Conservation (phyloP, 225 moss, liverwort and hornwort genomes). For the Bryum argenteum region DNA sequence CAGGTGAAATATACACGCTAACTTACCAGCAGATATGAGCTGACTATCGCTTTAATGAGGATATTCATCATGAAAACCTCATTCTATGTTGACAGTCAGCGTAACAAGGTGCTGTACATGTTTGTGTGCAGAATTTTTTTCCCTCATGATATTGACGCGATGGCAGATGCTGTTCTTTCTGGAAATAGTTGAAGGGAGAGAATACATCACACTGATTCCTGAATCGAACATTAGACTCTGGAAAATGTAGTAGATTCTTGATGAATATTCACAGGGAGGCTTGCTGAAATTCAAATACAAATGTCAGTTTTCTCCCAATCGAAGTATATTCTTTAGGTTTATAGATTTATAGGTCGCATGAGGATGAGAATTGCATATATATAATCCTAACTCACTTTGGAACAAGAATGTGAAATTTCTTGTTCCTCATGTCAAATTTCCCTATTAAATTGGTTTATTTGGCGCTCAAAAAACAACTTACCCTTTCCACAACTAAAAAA, state of each 20-base stretch:
- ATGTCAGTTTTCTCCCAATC: too few relatives aligned
- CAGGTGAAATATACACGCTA: background rate
- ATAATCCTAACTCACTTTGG: too few relatives aligned
- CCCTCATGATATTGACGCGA: conserved; percentile 86
- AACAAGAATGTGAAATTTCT: too few relatives aligned
- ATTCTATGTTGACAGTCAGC: background rate
- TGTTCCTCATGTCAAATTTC: too few relatives aligned
- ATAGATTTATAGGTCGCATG: too few relatives aligned
- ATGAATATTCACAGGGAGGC: too few relatives aligned
- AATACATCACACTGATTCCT: background rate
- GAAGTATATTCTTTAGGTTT: too few relatives aligned
- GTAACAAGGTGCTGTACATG: background rate
- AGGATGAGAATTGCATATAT: too few relatives aligned
- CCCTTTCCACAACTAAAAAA: too few relatives aligned
- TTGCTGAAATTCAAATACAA: too few relatives aligned
- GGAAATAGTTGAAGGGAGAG: conserved; percentile 27
- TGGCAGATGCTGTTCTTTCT: conserved; percentile 68
- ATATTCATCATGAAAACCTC: background rate
- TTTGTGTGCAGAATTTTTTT: conserved; percentile 74
- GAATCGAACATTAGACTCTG: conserved; percentile 8
- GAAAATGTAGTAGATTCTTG: background rate
- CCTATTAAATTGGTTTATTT: too few relatives aligned
- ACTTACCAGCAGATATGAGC: conserved; percentile 9
- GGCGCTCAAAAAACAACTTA: too few relatives aligned
- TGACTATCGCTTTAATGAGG: background rate